Percentiles rank a stretch among this genome's conserved stretches.
Conservation (phyloP, 345 rosid species). For the Camelina neglecta region DNA sequence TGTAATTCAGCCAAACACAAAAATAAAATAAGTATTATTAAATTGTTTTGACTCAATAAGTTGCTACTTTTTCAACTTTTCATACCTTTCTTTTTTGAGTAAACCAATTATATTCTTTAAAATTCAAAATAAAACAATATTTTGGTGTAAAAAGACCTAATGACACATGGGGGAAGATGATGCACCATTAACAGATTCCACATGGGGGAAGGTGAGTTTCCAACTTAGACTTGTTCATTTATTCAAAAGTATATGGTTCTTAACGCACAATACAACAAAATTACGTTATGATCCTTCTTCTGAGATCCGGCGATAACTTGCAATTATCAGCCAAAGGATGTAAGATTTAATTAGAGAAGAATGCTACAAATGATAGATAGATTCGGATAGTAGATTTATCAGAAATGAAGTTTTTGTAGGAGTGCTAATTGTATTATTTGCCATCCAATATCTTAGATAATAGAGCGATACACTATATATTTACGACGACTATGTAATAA, state of each 20-base stretch:
- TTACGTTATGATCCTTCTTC: slow-evolving; percentile 9
- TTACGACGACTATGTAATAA: too few relatives aligned
- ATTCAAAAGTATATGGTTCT: slow-evolving; percentile 38
- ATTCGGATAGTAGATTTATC: neutral
- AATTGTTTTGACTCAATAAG: slow-evolving; percentile 14
- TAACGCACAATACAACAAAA: neutral
- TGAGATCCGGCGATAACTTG: neutral
- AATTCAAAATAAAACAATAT: neutral
- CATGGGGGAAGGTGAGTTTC: slow-evolving; percentile 44
- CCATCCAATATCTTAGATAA: neutral
- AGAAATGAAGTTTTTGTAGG: neutral
- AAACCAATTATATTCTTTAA: neutral
- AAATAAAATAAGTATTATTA: neutral
- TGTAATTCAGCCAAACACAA: slow-evolving; percentile 14
- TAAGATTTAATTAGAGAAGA: neutral
- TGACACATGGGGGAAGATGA: slow-evolving; percentile 43
- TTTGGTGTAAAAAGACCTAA: slow-evolving; percentile 33
- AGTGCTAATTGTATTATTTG: neutral
- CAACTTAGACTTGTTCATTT: slow-evolving; percentile 39
- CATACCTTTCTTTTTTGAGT: neutral
- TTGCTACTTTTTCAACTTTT: slow-evolving; percentile 7
- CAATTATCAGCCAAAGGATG: neutral
- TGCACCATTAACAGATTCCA: slow-evolving; percentile 40
- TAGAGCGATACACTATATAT: neutral
- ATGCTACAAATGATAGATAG: neutral